Conservation (phyloP, 106 monocot genomes). For the Apostasia ramifera region DNA sequence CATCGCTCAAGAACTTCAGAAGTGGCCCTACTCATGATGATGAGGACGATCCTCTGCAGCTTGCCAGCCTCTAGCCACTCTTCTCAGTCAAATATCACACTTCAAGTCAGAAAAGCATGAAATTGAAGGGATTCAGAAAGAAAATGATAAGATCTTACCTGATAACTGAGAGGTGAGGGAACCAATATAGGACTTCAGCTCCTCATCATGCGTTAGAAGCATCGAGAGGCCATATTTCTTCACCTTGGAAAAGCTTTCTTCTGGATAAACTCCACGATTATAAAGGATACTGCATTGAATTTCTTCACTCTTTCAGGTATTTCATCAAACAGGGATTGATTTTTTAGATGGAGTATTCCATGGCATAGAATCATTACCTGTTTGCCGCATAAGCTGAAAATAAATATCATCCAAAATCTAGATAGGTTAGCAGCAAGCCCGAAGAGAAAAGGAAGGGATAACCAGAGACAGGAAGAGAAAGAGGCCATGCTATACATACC, state of each 20-base stretch:
- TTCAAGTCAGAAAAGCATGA: neutral
- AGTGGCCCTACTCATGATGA: constrained; percentile 84
- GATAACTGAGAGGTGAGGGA: constrained; percentile 79
- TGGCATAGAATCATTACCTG: constrained; percentile 33
- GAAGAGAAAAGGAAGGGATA: neutral
- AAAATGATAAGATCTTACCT: constrained; percentile 16
- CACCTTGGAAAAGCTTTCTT: constrained; percentile 88
- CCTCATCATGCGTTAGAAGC: constrained; percentile 90
- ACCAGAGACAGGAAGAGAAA: neutral
- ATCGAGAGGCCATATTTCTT: constrained; percentile 93
- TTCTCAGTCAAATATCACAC: constrained; percentile 10
- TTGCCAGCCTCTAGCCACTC: constrained; percentile 88
- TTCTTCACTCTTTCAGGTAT: neutral
- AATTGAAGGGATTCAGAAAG: neutral
- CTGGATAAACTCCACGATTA: constrained; percentile 89
- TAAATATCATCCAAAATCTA: neutral
- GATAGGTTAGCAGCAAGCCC: neutral
- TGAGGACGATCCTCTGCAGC: constrained; percentile 93
- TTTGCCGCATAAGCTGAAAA: constrained; percentile 87
- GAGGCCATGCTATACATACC: constrained; percentile 22
- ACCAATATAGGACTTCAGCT: constrained; percentile 75
- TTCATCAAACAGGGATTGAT: constrained; percentile 1
- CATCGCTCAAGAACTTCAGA: constrained; percentile 92
- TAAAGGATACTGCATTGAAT: constrained; percentile 65
- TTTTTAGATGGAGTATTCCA: no score